Conservation (phyloP, 305 asterid genomes). For the Rubia occidens region DNA sequence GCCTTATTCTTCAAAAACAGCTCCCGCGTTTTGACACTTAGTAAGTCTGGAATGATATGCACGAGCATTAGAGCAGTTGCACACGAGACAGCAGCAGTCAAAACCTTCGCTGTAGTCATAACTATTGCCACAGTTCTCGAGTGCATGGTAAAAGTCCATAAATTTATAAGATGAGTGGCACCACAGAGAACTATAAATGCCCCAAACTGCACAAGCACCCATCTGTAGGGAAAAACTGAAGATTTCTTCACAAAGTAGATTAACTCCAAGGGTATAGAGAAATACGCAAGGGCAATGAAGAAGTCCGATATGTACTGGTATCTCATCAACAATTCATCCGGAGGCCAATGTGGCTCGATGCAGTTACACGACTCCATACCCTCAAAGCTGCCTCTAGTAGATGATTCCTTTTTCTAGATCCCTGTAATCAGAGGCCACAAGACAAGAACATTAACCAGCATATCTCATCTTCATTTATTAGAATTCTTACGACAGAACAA, state of each 20-base stretch:
- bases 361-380: slow-evolving; percentile 80
- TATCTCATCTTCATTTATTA: background rate
- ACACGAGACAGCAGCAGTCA: slow-evolving; percentile 91
- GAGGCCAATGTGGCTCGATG: slow-evolving; percentile 88
- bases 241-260: slow-evolving; percentile 93
- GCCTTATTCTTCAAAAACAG: slow-evolving; percentile 86
- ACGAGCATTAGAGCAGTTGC: slow-evolving; percentile 94
- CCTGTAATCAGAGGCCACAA: slow-evolving; percentile 29
- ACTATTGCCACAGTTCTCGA: slow-evolving; percentile 86
- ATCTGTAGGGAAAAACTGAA: slow-evolving; percentile 89
- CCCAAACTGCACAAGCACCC: slow-evolving; percentile 99
- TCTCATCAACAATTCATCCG: slow-evolving; percentile 84
- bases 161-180: slow-evolving; percentile 83
- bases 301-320: slow-evolving; percentile 92
- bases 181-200: slow-evolving; percentile 99
- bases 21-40: slow-evolving; percentile 95
- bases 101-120: slow-evolving; percentile 71
- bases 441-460: slow-evolving; percentile 7
- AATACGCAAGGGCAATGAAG: slow-evolving; percentile 91
- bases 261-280: slow-evolving; percentile 90
- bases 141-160: slow-evolving; percentile 81
- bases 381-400: slow-evolving; percentile 18
- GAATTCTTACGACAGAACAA: background rate
- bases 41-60: slow-evolving; percentile 88
- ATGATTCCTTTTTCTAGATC: slow-evolving; percentile 20